Percentiles rank a stretch among this genome's conserved stretches.
These are phyloP conservation scores for Sindora glabra DNA, from an alignment of 306 rosid genomes.

Conservation along the genomic window DNA sequence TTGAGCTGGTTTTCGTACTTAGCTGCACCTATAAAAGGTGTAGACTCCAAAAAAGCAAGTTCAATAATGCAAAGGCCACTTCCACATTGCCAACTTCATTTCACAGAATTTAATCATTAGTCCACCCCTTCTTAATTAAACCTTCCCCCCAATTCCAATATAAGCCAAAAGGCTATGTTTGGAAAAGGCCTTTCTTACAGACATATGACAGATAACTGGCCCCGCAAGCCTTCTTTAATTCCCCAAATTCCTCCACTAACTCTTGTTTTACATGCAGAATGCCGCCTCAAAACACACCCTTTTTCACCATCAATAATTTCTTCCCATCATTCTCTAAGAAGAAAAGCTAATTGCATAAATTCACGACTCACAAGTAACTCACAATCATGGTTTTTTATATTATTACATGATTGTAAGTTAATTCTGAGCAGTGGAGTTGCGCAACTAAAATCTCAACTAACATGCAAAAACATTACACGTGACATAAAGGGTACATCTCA, in stretches of 20 bases:
- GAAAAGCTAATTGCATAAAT: no score
- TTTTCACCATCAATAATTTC: neutral
- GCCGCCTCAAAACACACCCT: neutral
- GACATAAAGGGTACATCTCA: constrained; percentile 2
- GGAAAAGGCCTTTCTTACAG: constrained; percentile 40
- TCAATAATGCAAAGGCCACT: constrained; percentile 45
- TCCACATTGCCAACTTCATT: constrained; percentile 41
- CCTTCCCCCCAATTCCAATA: constrained; percentile 34
- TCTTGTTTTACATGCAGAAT: constrained; percentile 9
- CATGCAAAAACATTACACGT: constrained; percentile 37
- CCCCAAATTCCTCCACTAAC: constrained; percentile 41
- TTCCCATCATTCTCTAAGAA: constrained; percentile 1
- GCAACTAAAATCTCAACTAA: no score
- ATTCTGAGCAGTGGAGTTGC: no score
- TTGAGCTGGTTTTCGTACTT: constrained; percentile 68
- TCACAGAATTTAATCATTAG: constrained; percentile 51
- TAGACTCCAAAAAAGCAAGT: constrained; percentile 23
- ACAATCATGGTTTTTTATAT: no score
- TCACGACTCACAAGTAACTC: no score
- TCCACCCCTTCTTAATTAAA: constrained; percentile 8
- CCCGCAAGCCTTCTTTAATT: constrained; percentile 30
- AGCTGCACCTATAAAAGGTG: constrained; percentile 15
- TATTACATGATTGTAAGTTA: no score
- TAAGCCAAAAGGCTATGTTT: constrained; percentile 45
- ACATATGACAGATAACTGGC: constrained; percentile 33